Conservation (phyloP, 1,284 basidiomycete species). For the Trametes polyzona region DNA sequence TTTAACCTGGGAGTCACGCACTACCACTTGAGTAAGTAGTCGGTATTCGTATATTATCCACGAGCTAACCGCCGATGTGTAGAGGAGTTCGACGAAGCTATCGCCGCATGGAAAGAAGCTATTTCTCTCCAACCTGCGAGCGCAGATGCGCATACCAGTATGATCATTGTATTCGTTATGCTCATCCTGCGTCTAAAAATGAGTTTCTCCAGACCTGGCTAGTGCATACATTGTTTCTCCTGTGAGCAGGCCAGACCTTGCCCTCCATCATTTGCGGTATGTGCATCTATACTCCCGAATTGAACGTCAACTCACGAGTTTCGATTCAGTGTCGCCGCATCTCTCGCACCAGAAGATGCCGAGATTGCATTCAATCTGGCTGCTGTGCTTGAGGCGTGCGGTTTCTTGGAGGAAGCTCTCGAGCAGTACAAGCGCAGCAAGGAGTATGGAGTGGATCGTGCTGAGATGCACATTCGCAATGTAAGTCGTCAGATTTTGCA, state of each 20-base stretch:
- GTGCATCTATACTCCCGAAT: too few relatives aligned
- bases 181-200: conserved; percentile 9
- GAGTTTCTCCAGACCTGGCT: conserved; percentile 70
- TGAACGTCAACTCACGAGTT: too few relatives aligned
- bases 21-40: conserved; percentile 79
- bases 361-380: conserved; percentile 96
- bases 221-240: conserved; percentile 92
- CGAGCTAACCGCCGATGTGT: conserved; percentile 7
- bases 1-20: conserved; percentile 91
- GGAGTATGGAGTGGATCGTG: conserved; percentile 82
- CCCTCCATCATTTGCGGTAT: conserved; percentile 86
- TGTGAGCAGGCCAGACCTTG: conserved; percentile 86
- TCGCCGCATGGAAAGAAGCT: conserved; percentile 86
- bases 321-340: conserved; percentile 86
- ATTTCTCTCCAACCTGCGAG: conserved; percentile 83
- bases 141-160: conserved; percentile 92
- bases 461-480: conserved; percentile 85
- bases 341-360: conserved; percentile 88
- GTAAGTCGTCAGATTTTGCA: conserved; percentile 48
- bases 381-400: conserved; percentile 88
- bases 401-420: conserved; percentile 78
- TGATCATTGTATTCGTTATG: conserved; percentile 36
- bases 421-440: conserved; percentile 80
- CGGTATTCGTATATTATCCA: too few relatives aligned
- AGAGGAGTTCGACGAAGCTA: conserved; percentile 89